Percentiles rank a stretch among this genome's conserved stretches.
These are phyloP conservation scores for Bipolaris bicolor DNA, from an alignment of 2,329 filamentous ascomycete species.

Conservation along the genomic window DNA sequence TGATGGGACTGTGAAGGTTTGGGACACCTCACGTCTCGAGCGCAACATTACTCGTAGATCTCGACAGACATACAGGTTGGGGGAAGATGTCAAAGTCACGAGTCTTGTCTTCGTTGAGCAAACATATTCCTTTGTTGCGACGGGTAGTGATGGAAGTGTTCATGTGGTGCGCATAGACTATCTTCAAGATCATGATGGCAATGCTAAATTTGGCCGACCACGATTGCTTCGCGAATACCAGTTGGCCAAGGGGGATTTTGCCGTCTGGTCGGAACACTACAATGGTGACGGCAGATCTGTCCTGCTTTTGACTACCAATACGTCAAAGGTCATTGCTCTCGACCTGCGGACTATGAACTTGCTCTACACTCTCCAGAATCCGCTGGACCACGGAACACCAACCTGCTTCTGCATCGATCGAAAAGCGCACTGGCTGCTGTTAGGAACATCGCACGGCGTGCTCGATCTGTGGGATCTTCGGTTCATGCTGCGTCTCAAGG, in stretches of 20 bases:
- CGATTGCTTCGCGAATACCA: constrained; percentile 75
- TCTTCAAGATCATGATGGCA: constrained; percentile 60
- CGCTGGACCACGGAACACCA: constrained; percentile 87
- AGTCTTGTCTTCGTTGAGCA: constrained; percentile 90
- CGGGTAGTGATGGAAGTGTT: constrained; percentile 86
- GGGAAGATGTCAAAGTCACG: constrained; percentile 72
- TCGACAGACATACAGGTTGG: constrained; percentile 82
- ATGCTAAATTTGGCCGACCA: constrained; percentile 76
- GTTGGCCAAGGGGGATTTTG: constrained; percentile 74
- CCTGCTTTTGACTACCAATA: constrained; percentile 84
- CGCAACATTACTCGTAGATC: constrained; percentile 89
- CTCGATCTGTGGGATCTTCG: constrained; percentile 94
- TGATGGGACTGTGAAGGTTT: constrained; percentile 88
- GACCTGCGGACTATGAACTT: constrained; percentile 87
- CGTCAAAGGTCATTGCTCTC: constrained; percentile 80
- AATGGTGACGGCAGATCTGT: constrained; percentile 82
- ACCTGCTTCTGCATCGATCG: constrained; percentile 90
- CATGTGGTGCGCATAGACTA: constrained; percentile 80
- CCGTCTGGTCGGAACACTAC: constrained; percentile 91
- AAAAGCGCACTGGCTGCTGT: constrained; percentile 85
- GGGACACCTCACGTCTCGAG: constrained; percentile 89
- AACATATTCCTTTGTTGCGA: constrained; percentile 91
- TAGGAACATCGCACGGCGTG: constrained; percentile 92
- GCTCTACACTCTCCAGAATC: constrained; percentile 81
- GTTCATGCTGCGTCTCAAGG: constrained; percentile 86